Base-by-base conservation (phyloP, 345 rosid species). In the Acer saccharum region DNA sequence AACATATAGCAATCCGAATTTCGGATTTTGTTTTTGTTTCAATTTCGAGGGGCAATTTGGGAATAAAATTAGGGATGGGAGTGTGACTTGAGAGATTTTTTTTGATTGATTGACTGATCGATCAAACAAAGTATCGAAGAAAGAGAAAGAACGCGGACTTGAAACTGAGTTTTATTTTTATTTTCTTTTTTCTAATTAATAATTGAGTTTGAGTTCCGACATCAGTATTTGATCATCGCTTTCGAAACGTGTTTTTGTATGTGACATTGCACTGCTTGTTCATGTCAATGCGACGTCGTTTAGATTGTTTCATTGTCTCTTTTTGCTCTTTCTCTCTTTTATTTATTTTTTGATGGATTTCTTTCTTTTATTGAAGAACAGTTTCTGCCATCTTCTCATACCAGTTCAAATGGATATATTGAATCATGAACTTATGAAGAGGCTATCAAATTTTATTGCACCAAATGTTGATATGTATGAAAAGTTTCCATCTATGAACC, bases 141-240 rank as follows among this genome's bases (percentile, higher is more conserved):
- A 69, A 65, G 77, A 79, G 89, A 81, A 79, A 35, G 74, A 73
- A 74, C 16, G 46, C 83, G 92, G 90, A 84, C 88, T 78, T 81
- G 79, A 86, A 86, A 79, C 54, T 7, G 13, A 12, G 29, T 70
- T 69, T 77, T 69, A 63, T 10, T 74, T 74, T 71, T 78, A 35
- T 55, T 54, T 61, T 62, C 25, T 4, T 62, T 60, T 85, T 80
- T 27, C 43, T 68, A 71, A 81, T 83, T 77, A 74, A 77, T 77
- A 64, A 63, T 81, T 64, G 62, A 65, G 78, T 80, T 85, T 83
- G 83, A 82, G 80, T 76, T 79, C 86, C 86, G 86, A 68, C 27
- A 58, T 29, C 17, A 3, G 63, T 10, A 25, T 11, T 43, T 68
- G 27, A 21, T 41, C 60, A 41, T 58, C 27, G 18, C 3, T 23